A percentile compares a stretch with the other conserved stretches of the same genome.
Conservation (phyloP, 306 rosid species). For the Sophora flavescens region DNA sequence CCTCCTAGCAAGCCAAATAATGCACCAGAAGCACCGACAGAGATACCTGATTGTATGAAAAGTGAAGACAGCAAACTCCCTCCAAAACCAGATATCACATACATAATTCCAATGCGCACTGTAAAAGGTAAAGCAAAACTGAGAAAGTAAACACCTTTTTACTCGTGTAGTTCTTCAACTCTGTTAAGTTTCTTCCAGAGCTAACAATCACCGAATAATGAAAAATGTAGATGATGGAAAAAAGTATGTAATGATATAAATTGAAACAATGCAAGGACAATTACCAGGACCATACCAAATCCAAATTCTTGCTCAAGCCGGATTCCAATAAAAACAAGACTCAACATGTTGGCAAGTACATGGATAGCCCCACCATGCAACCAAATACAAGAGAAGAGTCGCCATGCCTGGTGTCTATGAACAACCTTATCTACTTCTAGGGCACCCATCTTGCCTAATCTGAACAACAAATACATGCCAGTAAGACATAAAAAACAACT, state of each 20-base stretch:
- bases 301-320: conserved; percentile 94
- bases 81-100: conserved; percentile 81
- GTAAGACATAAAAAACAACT: conserved; percentile 12
- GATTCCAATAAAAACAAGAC: conserved; percentile 82
- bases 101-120: conserved; percentile 77
- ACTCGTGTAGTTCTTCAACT: conserved; percentile 1
- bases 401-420: conserved; percentile 70
- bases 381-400: conserved; percentile 81
- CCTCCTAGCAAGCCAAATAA: conserved; percentile 88
- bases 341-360: conserved; percentile 84
- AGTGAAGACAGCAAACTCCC: conserved; percentile 83
- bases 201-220: conserved; percentile 31
- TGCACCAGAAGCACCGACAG: conserved; percentile 97
- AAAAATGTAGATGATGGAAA: neutral
- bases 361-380: conserved; percentile 87
- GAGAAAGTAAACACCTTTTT: conserved; percentile 17
- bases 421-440: conserved; percentile 67
- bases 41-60: conserved; percentile 68
- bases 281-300: conserved; percentile 73
- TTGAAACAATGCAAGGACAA: conserved; percentile 42
- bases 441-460: conserved; percentile 84
- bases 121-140: conserved; percentile 38
- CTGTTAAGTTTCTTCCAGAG: conserved; percentile 25
- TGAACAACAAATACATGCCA: conserved; percentile 41
- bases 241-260: neutral